A percentile compares a stretch with the other conserved stretches of the same genome.
These are phyloP conservation scores for Nicotiana sylvestris DNA, from an alignment of 257 asterid species.

Conservation along the genomic window DNA sequence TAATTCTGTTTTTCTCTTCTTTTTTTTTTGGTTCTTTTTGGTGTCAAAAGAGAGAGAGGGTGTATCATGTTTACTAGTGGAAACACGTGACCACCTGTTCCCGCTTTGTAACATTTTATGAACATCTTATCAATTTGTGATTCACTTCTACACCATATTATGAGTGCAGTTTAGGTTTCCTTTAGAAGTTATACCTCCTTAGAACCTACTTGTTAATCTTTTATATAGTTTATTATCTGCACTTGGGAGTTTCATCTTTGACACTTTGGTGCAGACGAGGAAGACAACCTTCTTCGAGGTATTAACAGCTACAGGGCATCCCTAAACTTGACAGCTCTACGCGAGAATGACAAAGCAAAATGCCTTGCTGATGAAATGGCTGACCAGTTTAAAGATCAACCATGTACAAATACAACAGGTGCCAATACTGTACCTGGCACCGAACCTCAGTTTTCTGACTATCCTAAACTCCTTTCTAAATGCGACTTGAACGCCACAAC, in stretches of 20 bases:
- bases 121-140: neutral
- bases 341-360: slow-evolving; percentile 65
- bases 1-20: neutral
- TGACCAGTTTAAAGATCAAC: slow-evolving; percentile 58
- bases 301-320: slow-evolving; percentile 69
- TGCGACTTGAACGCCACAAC: slow-evolving; percentile 72
- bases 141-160: neutral
- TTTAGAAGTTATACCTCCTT: neutral
- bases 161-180: neutral
- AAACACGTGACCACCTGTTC: neutral
- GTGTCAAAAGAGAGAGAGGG: neutral
- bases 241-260: neutral
- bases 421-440: slow-evolving; percentile 79
- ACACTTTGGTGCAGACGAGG: slow-evolving; percentile 52
- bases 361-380: slow-evolving; percentile 82
- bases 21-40: neutral
- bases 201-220: neutral
- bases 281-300: slow-evolving; percentile 59
- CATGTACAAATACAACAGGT: slow-evolving; percentile 80
- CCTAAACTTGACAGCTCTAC: slow-evolving; percentile 56
- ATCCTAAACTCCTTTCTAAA: slow-evolving; percentile 47
- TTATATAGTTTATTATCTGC: neutral
- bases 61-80: neutral
- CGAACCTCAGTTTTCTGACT: slow-evolving; percentile 56
- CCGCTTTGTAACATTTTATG: neutral